Conservation (phyloP, 345 rosid species). For the Populus alba region DNA sequence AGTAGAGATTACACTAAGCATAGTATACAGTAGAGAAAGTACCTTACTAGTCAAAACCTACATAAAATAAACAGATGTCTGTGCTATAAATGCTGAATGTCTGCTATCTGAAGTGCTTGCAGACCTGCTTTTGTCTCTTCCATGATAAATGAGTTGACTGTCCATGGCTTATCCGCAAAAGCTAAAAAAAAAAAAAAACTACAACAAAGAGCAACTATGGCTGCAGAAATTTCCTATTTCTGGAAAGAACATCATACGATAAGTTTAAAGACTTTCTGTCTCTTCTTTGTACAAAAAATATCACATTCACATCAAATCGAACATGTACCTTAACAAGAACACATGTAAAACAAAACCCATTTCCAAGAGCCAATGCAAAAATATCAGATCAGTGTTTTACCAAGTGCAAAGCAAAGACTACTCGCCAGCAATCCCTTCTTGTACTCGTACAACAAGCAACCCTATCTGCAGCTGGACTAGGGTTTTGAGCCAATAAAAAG, state of each 20-base stretch:
- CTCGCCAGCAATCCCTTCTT: not conserved
- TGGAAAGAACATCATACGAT: not conserved
- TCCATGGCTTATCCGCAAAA: not conserved
- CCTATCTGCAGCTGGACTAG: constrained; percentile 5
- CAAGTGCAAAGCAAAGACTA: not conserved
- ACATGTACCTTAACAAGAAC: not conserved
- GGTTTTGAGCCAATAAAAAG: constrained; percentile 9
- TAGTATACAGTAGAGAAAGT: not conserved
- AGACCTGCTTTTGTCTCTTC: not conserved
- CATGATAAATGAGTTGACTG: constrained; percentile 13
- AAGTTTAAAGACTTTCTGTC: not conserved
- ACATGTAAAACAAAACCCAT: not conserved
- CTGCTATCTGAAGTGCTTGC: not conserved
- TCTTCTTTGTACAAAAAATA: not conserved
- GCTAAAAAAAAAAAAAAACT: not conserved
- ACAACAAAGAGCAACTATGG: not conserved
- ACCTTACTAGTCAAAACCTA: not conserved
- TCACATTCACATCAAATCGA: not conserved
- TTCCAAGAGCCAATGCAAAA: not conserved
- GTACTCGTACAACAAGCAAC: not conserved
- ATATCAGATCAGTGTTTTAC: not conserved
- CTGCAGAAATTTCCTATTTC: not conserved
- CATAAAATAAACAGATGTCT: not conserved
- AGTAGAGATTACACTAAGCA: not conserved
- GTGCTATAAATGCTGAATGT: not conserved